Conservation (phyloP, 2,329 filamentous ascomycete species). For the Ceratocystis harringtonii region DNA sequence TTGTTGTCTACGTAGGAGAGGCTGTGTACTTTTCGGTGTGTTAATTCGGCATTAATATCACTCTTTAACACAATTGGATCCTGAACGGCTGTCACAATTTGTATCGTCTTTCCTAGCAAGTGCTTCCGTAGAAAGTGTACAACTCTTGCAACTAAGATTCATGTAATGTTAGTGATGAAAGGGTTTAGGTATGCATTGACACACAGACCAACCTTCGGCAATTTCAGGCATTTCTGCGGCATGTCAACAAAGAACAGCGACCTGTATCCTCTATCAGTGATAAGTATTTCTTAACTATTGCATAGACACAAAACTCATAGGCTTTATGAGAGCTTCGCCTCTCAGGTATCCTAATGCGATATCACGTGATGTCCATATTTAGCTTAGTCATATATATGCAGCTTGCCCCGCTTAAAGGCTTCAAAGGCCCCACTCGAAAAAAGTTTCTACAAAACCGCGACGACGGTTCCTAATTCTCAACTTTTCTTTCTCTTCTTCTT, state of each 20-base stretch:
- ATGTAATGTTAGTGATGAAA: background rate
- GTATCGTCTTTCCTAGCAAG: constrained; percentile 70
- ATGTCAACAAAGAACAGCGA: too few relatives aligned
- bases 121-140: constrained; percentile 72
- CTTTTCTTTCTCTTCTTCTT: constrained; percentile 15
- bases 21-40: background rate
- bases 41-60: constrained; percentile 53
- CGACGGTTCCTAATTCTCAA: constrained; percentile 17
- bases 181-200: background rate
- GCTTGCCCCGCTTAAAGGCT: background rate
- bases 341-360: constrained; percentile 17
- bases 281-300: too few relatives aligned
- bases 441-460: constrained; percentile 10
- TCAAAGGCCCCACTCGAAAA: constrained; percentile 14
- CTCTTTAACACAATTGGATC: constrained; percentile 81
- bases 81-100: constrained; percentile 54
- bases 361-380: constrained; percentile 21
- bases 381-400: background rate
- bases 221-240: constrained; percentile 42
- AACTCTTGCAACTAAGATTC: constrained; percentile 53
- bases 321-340: too few relatives aligned
- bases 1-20: background rate
- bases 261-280: too few relatives aligned
- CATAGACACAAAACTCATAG: too few relatives aligned
- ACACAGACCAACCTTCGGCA: constrained; percentile 34